Conservation (phyloP, 257 asterid genomes). For the Parsonsia alboflavescens region DNA sequence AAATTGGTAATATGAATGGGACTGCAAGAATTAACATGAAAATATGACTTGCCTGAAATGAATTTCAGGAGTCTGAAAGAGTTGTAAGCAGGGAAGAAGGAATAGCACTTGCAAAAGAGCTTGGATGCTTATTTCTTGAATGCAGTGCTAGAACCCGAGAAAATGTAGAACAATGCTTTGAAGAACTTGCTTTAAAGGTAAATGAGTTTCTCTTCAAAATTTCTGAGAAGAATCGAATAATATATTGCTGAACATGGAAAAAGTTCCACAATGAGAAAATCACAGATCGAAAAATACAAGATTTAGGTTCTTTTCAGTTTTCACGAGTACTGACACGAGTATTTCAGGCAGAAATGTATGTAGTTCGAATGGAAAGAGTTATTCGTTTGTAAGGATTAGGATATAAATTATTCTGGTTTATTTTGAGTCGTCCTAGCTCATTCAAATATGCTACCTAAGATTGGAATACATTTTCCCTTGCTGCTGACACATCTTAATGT, state of each 20-base stretch:
- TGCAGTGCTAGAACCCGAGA: constrained; percentile 90
- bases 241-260: neutral
- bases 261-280: neutral
- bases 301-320: neutral
- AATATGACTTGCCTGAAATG: neutral
- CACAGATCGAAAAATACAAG: neutral
- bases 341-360: neutral
- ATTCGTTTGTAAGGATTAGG: too few species aligned
- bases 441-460: neutral
- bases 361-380: neutral
- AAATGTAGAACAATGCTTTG: constrained; percentile 79
- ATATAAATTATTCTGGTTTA: neutral
- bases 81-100: constrained; percentile 86
- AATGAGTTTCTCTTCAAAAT: neutral
- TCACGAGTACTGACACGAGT: neutral
- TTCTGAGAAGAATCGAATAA: neutral
- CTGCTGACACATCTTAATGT: neutral
- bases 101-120: constrained; percentile 57
- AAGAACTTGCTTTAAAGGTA: constrained; percentile 78
- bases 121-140: constrained; percentile 75
- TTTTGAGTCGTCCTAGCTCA: neutral
- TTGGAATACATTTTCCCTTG: neutral
- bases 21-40: neutral
- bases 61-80: constrained; percentile 73
- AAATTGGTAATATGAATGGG: neutral